A percentile compares a stretch with the other conserved stretches of the same genome.
These are phyloP conservation scores for Phytophthora citrophthora DNA, from an alignment of 352 stramenopile species.

Conservation along the genomic window DNA sequence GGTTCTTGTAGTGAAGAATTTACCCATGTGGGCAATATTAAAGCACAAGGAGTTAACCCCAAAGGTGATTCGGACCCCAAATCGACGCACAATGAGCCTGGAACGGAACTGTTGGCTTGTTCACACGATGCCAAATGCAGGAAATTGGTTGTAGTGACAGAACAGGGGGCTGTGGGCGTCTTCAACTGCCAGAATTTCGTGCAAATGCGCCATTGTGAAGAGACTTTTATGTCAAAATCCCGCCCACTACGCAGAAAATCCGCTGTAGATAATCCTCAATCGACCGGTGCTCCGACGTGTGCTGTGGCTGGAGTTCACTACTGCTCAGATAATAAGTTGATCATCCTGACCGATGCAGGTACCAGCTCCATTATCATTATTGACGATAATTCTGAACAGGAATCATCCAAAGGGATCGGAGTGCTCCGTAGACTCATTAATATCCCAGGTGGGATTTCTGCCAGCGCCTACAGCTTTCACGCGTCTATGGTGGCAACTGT, in stretches of 20 bases:
- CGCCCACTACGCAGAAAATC: background rate
- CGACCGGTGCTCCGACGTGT: constrained; percentile 34
- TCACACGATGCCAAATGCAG: constrained; percentile 62
- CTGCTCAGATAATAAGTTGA: constrained; percentile 78
- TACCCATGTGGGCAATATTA: constrained; percentile 43
- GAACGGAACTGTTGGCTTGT: constrained; percentile 55
- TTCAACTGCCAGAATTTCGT: constrained; percentile 82
- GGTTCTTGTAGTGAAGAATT: constrained; percentile 67
- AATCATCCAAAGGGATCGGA: constrained; percentile 48
- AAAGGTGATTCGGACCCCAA: background rate
- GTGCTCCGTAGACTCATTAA: constrained; percentile 70
- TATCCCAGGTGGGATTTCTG: constrained; percentile 53
- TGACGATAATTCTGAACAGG: constrained; percentile 65
- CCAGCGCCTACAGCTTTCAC: constrained; percentile 73
- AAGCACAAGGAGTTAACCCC: too few relatives aligned
- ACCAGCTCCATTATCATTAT: constrained; percentile 65
- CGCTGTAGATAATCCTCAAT: constrained; percentile 7
- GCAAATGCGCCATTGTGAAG: constrained; percentile 69
- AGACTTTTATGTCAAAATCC: constrained; percentile 42
- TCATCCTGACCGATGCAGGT: constrained; percentile 54
- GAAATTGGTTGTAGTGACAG: constrained; percentile 67
- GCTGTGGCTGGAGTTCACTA: constrained; percentile 71
- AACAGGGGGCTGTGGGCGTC: constrained; percentile 63
- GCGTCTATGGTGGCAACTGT: constrained; percentile 72
- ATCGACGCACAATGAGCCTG: constrained; percentile 30